Evolutionary conservation across 164 flowering plant genomes (phyloP), one percentile per base, ranked within the genome.

Genomic region (Magnolia kwangsiensis): DNA sequence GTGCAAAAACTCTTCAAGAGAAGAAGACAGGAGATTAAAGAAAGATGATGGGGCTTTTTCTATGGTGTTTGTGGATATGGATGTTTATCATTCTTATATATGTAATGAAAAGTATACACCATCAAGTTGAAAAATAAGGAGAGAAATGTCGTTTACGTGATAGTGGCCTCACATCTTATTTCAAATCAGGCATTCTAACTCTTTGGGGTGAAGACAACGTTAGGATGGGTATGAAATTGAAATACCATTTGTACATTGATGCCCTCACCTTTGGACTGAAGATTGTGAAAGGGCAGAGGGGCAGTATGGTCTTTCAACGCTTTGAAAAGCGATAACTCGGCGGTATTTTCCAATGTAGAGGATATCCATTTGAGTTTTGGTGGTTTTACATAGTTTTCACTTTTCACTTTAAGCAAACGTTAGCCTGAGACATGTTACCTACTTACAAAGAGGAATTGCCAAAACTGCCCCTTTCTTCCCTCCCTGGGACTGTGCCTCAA

Each of bases 121-220:
- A 61, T 73, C 23, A 29, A 50, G 72, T 66, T 72, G 75, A 68
- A 80, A 63, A 67, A 45, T 49, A 18, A 3, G 6, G 8, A 68
- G 49, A 68, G 19, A 45, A 68, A 68, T 14, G 49, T 31, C 68
- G 72, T 58, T 71, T 68, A 6, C 27, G 24, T 79, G 93, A 90
- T 50, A 81, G 81, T 82, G 84, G 86, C 92, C 72, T 84, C 74
- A 67, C 84, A 89, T 70, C 92, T 74, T 79, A 78, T 49, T 69
- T 73, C 76, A 80, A 81, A 61, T 63, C 55, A 20, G n/a, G 24
- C 11, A 24, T 65, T 72, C 76, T 16, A 19, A 83, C 76, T n/a
- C 92, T 89, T 92, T 77, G 83, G 85, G 84, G 88, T 84, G 83
- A 90, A 90, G 95, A 70, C 80, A 74, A 84, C 79, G 82, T 67